Base-by-base conservation (phyloP, 2,329 filamentous ascomycete species). In the Lasiodiplodia sp. region DNA sequence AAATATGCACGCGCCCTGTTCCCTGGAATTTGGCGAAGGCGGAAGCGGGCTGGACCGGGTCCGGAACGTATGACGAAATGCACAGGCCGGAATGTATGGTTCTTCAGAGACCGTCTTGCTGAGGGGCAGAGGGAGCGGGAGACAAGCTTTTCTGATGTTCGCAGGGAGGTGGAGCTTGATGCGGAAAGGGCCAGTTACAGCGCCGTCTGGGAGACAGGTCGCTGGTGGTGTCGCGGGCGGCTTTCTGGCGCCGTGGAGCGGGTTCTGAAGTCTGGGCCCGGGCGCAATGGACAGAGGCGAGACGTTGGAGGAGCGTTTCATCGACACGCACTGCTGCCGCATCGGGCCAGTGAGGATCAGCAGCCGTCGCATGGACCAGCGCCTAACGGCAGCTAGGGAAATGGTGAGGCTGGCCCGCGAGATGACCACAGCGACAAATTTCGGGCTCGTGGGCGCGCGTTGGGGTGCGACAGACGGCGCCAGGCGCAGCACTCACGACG, bases 371-470 rank as follows among this genome's bases (percentile, higher is more conserved):
- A 66, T 56, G 51, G 63, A 34, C 63, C 63, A 66, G 63, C 37
- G 63, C 12, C 63, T 66, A 66, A 66, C 63, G 63, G 63, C 51
- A 66, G 52, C 63, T 66, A 66, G 63, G 49, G 60, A 64, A 56
- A 66, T 66, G 63, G 63, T 66, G 63, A 66, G 63, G 49, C 63
- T 66, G 63, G 63, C 5, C 47, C 44, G 60, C n/a, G 63, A 66
- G 51, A 66, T 66, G 51, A 66, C 34, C 18, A 44, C 25, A 38
- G 14, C 52, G 51, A 56, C 63, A 52, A 63, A 64, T 64, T 52
- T 64, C 60, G 60, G 60, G 51, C 60, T 52, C 47, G 31, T 64
- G 60, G 25, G 55, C 55, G 37, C 37, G 56, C 56, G 56, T 47
- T 44, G 37, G 56, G 21, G 56, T 60, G 58, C 58, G 40, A 49